Evolutionary conservation across 148 eudicot species (phyloP), one percentile per base, ranked within the genome.

Genomic region (Cornus suecica): DNA sequence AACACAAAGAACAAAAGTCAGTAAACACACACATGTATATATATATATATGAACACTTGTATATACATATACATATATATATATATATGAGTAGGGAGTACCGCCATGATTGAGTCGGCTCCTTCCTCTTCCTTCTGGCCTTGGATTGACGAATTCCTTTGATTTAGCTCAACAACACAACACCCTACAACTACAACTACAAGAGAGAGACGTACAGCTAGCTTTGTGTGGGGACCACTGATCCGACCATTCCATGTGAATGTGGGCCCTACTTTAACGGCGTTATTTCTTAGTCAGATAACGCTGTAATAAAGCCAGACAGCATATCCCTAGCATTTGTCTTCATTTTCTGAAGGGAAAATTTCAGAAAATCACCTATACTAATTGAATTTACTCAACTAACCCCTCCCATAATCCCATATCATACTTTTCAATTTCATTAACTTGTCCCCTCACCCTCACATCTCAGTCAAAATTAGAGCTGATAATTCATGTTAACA

Each of bases 221-320:
- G 58, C 37, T 18, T 8, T 63, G 7, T 34, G 48, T 41, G 45
- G 42, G 58, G 60, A 34, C 22, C 70, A 24, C 15, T 45, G 34
- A 28, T 27, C 62, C 58, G 65, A 69, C 70, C 22, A 61, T 60
- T 37, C 69, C 76, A 74, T 28, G 76, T 63, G 76, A 61, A 42
- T 2, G 69, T 42, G 76, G 76, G 69, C 3, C 69, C 76, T 58
- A 10, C 69, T 18, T 32, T 1, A 45, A 26, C 58, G n/a, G 18
- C 58, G 72, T 42, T 11, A 68, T 13, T 37, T 66, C 18, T 1
- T 34, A 11, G 22, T 37, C 42, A 37, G 8, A 5, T n/a, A n/a
- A n/a, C n/a, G 42, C 42, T 37, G 42, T 37, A 37, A 37, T 37
- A 37, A 37, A 10, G n/a, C n/a, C 42, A 32, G 42, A 6, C 42